Percentiles rank a stretch among this genome's conserved stretches.
Evolutionary conservation across 306 rosid genomes (phyloP).

Genomic region (Urtica urens): DNA sequence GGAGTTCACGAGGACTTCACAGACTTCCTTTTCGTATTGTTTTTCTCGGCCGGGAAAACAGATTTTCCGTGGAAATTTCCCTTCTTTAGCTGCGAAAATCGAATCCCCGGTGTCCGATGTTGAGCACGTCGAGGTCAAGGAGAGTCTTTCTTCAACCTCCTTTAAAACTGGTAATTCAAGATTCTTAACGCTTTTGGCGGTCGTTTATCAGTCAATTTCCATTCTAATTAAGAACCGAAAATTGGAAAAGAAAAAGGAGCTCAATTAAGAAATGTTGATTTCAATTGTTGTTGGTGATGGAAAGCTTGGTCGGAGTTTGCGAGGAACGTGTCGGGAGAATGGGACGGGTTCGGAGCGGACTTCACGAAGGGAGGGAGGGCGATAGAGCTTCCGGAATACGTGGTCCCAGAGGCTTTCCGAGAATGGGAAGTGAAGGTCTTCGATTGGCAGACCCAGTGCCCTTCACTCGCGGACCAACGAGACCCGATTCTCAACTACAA

Average conservation of each 20-base stretch:
- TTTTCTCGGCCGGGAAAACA: not conserved
- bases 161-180: constrained; percentile 12
- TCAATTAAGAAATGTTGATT: too few relatives aligned
- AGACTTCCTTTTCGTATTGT: not conserved
- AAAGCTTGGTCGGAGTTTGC: constrained; percentile 77
- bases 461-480: constrained; percentile 71
- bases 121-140: constrained; percentile 13
- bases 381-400: constrained; percentile 71
- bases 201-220: too few relatives aligned
- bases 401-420: constrained; percentile 77
- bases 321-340: constrained; percentile 73
- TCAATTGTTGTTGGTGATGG: constrained; percentile 3
- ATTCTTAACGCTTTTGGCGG: too few relatives aligned
- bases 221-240: too few relatives aligned
- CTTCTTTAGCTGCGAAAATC: constrained; percentile 18
- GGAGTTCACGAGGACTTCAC: constrained; percentile 7
- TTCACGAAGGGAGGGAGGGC: constrained; percentile 59
- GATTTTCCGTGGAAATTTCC: not conserved
- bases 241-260: too few relatives aligned
- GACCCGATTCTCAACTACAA: constrained; percentile 42
- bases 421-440: constrained; percentile 95
- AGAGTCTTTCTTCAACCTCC: constrained; percentile 18
- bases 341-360: constrained; percentile 95
- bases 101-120: constrained; percentile 27
- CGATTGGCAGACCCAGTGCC: constrained; percentile 98